Evolutionary conservation across 495 filamentous ascomycete genomes (phyloP), one percentile per base, ranked within the genome.

Genomic region (Talaromyces nanjingensis): DNA sequence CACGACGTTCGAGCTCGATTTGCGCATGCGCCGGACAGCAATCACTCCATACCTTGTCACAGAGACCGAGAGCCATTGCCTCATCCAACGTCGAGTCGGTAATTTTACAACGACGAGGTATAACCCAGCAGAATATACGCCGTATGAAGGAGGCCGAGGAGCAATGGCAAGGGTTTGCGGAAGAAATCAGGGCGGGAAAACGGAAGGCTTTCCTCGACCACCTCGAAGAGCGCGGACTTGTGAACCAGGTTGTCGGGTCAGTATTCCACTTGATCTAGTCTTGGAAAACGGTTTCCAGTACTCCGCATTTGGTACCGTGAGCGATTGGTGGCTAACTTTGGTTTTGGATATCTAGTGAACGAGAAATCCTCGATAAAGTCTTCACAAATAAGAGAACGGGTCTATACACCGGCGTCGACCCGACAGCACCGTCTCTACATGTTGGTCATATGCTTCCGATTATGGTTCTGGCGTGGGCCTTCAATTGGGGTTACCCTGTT

Each of bases 381-480:
- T 83, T 97, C 74, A 87, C 82, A 6, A 72, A 79, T 39, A 88
- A 87, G 70, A 81, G 89, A 64, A 82, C 89, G 62, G 90, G 89
- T 33, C 86, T 87, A 59, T 99, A 99, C 70, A 89, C 89, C 45
- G 94, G 94, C 63, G 82, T 99, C 57, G 94, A 99, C 68, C 92
- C 94, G 12, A 97, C 96, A 0, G 96, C 93, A 3, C 82, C 85
- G 27, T 97, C 93, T 4, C 78, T 98, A 66, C 94, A 99, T 72
- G 80, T 98, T 62, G 94, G 94, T 33, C 92, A 99, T 73, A 85
- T 99, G 63, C 76, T 98, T 9, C 93, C 94, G 8, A 81, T 98
- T 49, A 98, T 99, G 94, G 86, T 91, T 1, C 74, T 97, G 29
- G 93, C 92, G 64, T 97, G 94, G 90, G 89, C 91, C 79, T 96